Base-by-base conservation (phyloP, 257 asterid species). In the Solanum clarkiae region DNA sequence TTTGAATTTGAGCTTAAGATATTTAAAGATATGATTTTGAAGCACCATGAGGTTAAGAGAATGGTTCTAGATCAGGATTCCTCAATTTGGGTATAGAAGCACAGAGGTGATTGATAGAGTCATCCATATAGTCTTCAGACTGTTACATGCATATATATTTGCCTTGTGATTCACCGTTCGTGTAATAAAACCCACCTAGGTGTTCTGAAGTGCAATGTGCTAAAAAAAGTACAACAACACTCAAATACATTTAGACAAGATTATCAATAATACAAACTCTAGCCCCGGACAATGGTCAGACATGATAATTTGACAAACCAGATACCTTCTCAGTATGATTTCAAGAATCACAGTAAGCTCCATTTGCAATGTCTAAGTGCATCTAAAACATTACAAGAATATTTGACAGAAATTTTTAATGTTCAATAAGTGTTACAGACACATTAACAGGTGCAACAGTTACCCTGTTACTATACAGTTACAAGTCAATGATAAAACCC, bases 301-400 rank as follows among this genome's bases (percentile, higher is more conserved):
- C 60, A 47, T 22, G 81, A 47, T 47, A 14, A 47, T 49, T 47
- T 47, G 81, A 47, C 49, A 49, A 83, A 79, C 87, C 44, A 82
- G 29, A 81, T 87, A 96, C 99, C 98, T 93, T 92, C 88, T 97
- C 98, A 29, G 98, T 90, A 86, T 97, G 99, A 91, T 93, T 92
- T 74, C 99, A 98, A 85, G 90, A 95, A 92, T 97, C 99, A 91
- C 91, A 94, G 91, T 97, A 97, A 85, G 95, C 94, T 90, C 98
- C 98, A 62, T 71, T 82, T 44, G 24, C 83, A 74, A 85, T 29
- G 89, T 97, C 98, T 83, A 97, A 92, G 92, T 95, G 98, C 95
- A 94, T 90, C 98, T 95, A 92, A 55, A 74, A 87, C 86, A 81
- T 80, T 14, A 87, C 82, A 55, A 85, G 49, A 87, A 53, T 51